A percentile compares a stretch with the other conserved stretches of the same genome.
Conservation (phyloP, 192 early-diverging fungal species). For the Coemansia sp. region DNA sequence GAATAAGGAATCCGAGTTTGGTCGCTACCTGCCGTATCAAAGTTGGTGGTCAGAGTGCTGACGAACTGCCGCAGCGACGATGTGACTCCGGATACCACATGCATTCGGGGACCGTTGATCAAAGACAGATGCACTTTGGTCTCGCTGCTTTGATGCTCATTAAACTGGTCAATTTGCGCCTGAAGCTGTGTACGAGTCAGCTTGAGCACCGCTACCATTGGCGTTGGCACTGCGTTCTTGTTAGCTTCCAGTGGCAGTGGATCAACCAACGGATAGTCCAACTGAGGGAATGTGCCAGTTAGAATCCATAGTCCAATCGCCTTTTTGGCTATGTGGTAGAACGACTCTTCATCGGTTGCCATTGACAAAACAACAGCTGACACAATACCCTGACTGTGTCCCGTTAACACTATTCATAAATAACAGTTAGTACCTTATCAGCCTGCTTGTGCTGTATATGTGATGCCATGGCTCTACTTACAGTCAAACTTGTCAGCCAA, state of each 20-base stretch:
- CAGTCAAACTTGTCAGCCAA: conserved; percentile 56
- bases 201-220: conserved; percentile 83
- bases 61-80: conserved; percentile 82
- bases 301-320: conserved; percentile 80
- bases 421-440: too few relatives aligned
- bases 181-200: conserved; percentile 70
- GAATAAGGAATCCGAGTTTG: conserved; percentile 81
- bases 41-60: conserved; percentile 72
- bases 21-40: conserved; percentile 71
- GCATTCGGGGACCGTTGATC: conserved; percentile 74
- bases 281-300: conserved; percentile 79
- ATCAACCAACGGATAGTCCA: conserved; percentile 62
- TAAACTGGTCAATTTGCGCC: conserved; percentile 70
- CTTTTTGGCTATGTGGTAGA: conserved; percentile 71
- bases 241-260: neutral
- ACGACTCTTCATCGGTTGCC: conserved; percentile 77
- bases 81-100: conserved; percentile 80
- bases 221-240: conserved; percentile 54
- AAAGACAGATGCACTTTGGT: conserved; percentile 76
- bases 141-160: conserved; percentile 42
- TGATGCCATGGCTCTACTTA: too few relatives aligned
- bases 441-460: too few relatives aligned
- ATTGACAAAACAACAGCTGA: conserved; percentile 80
- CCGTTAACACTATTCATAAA: conserved; percentile 77
- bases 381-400: conserved; percentile 91